These are phyloP conservation scores for Penicillium paradoxum DNA, from an alignment of 495 filamentous ascomycete genomes.

Conservation along the genomic window DNA sequence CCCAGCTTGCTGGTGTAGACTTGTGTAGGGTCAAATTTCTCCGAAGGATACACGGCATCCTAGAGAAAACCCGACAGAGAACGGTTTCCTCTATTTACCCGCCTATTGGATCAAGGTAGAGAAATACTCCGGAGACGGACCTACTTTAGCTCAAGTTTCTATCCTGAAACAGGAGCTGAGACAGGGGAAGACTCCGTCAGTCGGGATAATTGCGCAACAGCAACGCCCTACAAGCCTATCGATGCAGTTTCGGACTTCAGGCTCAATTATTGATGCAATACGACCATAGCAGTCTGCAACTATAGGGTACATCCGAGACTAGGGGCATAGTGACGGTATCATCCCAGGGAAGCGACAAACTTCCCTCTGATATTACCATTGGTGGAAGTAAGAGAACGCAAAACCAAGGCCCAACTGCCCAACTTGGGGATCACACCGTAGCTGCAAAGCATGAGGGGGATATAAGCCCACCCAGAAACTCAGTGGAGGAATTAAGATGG, in stretches of 20 bases:
- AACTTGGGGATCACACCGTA: no score
- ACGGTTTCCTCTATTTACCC: background rate
- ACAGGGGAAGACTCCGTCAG: background rate
- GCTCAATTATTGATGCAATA: background rate
- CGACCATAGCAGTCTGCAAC: background rate
- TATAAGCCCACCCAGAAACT: no score
- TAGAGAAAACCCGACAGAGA: no score
- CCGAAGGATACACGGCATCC: no score
- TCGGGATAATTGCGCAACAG: no score
- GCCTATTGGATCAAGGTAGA: background rate
- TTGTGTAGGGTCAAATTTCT: background rate
- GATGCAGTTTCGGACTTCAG: background rate
- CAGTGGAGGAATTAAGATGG: no score
- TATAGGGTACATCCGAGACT: background rate
- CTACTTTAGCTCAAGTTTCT: background rate
- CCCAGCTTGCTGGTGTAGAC: no score
- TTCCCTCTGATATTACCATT: conserved; percentile 4
- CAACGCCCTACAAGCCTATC: no score
- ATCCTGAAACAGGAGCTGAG: background rate
- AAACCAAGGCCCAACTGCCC: no score
- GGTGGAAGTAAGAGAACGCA: conserved; percentile 25
- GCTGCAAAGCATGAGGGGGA: no score
- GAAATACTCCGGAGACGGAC: background rate
- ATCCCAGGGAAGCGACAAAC: no score
- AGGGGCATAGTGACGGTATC: background rate